phyloP scores from a whole-genome alignment of 306 rosid genomes.

The Cucumis cinereus region DNA sequence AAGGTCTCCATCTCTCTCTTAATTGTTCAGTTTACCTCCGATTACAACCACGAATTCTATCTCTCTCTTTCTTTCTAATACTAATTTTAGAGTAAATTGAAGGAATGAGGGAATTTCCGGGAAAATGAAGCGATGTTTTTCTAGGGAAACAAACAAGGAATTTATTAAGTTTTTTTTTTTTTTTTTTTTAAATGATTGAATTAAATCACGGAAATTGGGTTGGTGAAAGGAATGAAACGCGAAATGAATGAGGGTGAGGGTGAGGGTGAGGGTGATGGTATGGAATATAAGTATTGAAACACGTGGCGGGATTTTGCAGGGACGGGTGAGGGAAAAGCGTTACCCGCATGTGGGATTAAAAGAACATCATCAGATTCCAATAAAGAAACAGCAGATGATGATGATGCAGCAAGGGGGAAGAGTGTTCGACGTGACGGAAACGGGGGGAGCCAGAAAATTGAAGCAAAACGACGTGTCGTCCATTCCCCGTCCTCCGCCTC shows the following conservation, averaged over 20 bases:
- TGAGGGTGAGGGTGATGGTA: too few species aligned
- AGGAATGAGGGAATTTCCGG: not conserved
- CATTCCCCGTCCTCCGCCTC: constrained; percentile 10
- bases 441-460: constrained; percentile 19
- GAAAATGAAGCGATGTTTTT: not conserved
- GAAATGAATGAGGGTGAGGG: not conserved
- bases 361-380: not conserved
- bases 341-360: constrained; percentile 10
- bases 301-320: constrained; percentile 11
- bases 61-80: not conserved
- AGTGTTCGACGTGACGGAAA: constrained; percentile 52
- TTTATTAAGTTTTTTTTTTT: not conserved
- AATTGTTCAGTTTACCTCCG: not conserved
- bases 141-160: not conserved
- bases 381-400: constrained; percentile 18
- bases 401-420: constrained; percentile 22
- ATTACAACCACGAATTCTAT: not conserved
- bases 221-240: not conserved
- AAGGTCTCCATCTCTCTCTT: constrained; percentile 26
- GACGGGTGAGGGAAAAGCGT: constrained; percentile 36
- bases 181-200: not conserved
- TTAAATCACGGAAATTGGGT: not conserved
- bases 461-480: constrained; percentile 20
- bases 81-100: not conserved
- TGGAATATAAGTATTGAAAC: not conserved